phyloP scores from a whole-genome alignment of 2,329 filamentous ascomycete species.

The Pleoardoris graminearum region DNA sequence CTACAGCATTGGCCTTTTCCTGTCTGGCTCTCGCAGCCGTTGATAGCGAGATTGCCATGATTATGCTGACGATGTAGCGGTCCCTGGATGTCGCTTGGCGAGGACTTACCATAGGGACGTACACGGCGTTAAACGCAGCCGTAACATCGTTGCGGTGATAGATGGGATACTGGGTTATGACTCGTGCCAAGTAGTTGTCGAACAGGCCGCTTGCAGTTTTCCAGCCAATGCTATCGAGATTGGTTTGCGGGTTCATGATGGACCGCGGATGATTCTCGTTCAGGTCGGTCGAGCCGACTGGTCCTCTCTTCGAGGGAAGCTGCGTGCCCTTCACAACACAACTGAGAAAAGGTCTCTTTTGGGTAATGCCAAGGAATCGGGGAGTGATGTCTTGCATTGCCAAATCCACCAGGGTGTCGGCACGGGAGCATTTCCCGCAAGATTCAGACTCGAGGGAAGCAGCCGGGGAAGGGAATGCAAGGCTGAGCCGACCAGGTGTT shows the following conservation, averaged over 20 bases:
- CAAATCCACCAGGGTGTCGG: slow-evolving; percentile 38
- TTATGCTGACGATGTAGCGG: slow-evolving; percentile 43
- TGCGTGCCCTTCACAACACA: slow-evolving; percentile 43
- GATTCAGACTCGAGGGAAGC: slow-evolving; percentile 29
- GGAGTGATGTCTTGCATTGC: slow-evolving; percentile 43
- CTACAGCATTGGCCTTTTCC: slow-evolving; percentile 36
- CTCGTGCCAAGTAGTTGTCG: slow-evolving; percentile 38
- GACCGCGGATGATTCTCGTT: slow-evolving; percentile 43
- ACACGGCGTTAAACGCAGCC: slow-evolving; percentile 40
- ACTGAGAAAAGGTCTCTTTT: slow-evolving; percentile 35
- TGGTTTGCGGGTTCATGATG: slow-evolving; percentile 42
- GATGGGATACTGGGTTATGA: slow-evolving; percentile 45
- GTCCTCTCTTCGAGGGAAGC: slow-evolving; percentile 40
- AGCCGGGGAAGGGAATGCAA: slow-evolving; percentile 31
- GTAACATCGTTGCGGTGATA: slow-evolving; percentile 41
- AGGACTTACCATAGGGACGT: slow-evolving; percentile 27
- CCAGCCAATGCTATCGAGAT: slow-evolving; percentile 34
- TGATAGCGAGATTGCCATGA: slow-evolving; percentile 44
- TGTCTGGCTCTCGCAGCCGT: slow-evolving; percentile 41
- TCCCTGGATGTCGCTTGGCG: slow-evolving; percentile 34
- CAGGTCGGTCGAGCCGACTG: slow-evolving; percentile 39
- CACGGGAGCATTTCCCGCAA: slow-evolving; percentile 33
- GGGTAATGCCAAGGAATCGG: slow-evolving; percentile 41
- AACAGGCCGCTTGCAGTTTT: slow-evolving; percentile 39
- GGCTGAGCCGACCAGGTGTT: slow-evolving; percentile 18